Base-by-base conservation (phyloP, 1,284 basidiomycete species). In the Marasmius fiardii region DNA sequence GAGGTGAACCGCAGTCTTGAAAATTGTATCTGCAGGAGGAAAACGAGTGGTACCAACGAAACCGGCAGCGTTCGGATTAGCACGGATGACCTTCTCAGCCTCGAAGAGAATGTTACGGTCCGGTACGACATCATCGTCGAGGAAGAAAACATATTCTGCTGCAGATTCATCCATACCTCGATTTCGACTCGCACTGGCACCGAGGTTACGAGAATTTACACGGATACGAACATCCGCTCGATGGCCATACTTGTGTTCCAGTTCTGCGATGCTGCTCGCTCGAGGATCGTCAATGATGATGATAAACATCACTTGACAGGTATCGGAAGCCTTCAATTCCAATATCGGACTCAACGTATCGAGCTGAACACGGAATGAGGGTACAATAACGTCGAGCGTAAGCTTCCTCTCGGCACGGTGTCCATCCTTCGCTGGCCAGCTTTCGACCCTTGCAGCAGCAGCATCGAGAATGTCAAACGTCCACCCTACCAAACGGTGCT, bases 91-190 rank as follows among this genome's bases (percentile, higher is more conserved):
- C 39, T 72, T 72, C 65, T 82, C 82, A 0, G 74, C 72, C 55
- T 79, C 67, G 37, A 75, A 20, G 12, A 85, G 71, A 20, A 85
- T 60, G 61, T 81, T 64, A 3, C 64, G 53, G n/a, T 67, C 60
- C 0, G 81, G 81, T 0, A 65, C 59, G 24, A 85, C 68, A 50
- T 85, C 83, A 60, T 85, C 84, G 58, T 86, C 82, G 24, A 86
- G 68, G 65, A 85, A 86, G 51, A 69, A 68, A 8, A 69, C 73
- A 78, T 70, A 83, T 52, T 76, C 72, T 0, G 78, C 79, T 0
- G 78, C 66, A 1, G 78, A 79, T 62, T 81, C 78, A 41, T 61
- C 54, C 53, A 82, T 61, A 3, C 79, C 79, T 48, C 79, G 60
- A 62, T 83, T 82, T 4, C 80, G 68, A 10, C 79, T 76, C 0